Evolutionary conservation across 768 basidiomycete species (phyloP).

Genomic region (Trametopsis cervina): DNA sequence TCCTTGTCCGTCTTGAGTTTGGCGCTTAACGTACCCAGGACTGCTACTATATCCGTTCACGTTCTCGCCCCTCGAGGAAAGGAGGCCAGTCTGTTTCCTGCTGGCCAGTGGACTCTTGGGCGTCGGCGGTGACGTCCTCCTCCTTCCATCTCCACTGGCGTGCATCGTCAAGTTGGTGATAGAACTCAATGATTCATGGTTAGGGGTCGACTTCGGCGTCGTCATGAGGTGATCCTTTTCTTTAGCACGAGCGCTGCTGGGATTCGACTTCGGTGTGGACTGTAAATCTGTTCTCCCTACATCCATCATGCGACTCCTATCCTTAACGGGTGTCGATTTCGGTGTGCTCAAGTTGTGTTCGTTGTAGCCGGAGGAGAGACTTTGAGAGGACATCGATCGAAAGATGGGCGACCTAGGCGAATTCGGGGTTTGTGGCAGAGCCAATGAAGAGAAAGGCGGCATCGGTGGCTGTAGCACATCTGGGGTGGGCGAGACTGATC

Average conservation of each 20-base stretch:
- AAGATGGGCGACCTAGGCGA: constrained; percentile 1
- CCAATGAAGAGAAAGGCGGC: not conserved
- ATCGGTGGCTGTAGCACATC: not conserved
- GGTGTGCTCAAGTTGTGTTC: not conserved
- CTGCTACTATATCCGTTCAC: no score
- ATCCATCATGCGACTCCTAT: not conserved
- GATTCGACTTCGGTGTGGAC: not conserved
- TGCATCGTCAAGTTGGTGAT: no score
- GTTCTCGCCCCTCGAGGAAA: not conserved
- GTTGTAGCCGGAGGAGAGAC: not conserved
- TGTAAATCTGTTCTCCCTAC: not conserved
- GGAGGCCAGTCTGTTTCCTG: not conserved
- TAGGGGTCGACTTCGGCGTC: constrained; percentile 4
- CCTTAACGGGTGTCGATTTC: not conserved
- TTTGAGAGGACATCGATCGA: not conserved
- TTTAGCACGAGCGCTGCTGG: not conserved
- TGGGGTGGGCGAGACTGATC: constrained; percentile 1
- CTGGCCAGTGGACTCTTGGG: not conserved
- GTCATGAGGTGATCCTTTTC: not conserved
- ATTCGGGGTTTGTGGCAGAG: constrained; percentile 3
- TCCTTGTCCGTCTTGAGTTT: constrained; percentile 1
- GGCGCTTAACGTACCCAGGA: no score
- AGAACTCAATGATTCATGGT: not conserved
- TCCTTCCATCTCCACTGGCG: not conserved
- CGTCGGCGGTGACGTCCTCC: not conserved